Evolutionary conservation across 1,139 yeast genomes (phyloP).

Genomic region (Insectozyma bohioensis): DNA sequence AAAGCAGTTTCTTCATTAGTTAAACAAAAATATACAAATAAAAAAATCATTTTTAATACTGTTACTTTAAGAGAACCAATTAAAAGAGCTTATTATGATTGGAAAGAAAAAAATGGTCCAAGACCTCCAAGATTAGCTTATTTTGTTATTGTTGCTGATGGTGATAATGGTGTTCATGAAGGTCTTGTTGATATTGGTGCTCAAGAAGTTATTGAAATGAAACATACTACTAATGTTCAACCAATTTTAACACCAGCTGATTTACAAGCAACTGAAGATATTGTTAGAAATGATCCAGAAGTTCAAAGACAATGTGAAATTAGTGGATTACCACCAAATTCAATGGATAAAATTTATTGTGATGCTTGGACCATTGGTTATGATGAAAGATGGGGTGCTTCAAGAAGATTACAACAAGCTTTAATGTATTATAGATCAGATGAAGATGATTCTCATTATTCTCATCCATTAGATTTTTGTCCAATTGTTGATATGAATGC

Average conservation of each 20-base stretch:
- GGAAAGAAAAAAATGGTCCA: slow-evolving; percentile 66
- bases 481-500: slow-evolving; percentile 78
- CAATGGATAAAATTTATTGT: slow-evolving; percentile 73
- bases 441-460: slow-evolving; percentile 79
- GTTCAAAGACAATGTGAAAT: slow-evolving; percentile 73
- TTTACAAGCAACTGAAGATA: slow-evolving; percentile 59
- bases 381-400: slow-evolving; percentile 81
- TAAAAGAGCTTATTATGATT: slow-evolving; percentile 57
- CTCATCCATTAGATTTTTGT: slow-evolving; percentile 81
- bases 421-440: slow-evolving; percentile 75
- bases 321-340: slow-evolving; percentile 63
- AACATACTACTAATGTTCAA: slow-evolving; percentile 59
- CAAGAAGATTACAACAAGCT: slow-evolving; percentile 77
- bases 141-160: slow-evolving; percentile 61
- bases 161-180: slow-evolving; percentile 62
- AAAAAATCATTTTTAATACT: slow-evolving; percentile 58
- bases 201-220: slow-evolving; percentile 45
- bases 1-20: slow-evolving; percentile 33
- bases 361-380: slow-evolving; percentile 87
- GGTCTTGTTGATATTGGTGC: slow-evolving; percentile 62
- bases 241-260: slow-evolving; percentile 76
- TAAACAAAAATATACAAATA: slow-evolving; percentile 41
- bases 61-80: slow-evolving; percentile 71
- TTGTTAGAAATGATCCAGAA: slow-evolving; percentile 64
- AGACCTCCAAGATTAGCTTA: slow-evolving; percentile 67